These are phyloP conservation scores for Penicillium canescens DNA, from an alignment of 495 filamentous ascomycete species.

Conservation along the genomic window DNA sequence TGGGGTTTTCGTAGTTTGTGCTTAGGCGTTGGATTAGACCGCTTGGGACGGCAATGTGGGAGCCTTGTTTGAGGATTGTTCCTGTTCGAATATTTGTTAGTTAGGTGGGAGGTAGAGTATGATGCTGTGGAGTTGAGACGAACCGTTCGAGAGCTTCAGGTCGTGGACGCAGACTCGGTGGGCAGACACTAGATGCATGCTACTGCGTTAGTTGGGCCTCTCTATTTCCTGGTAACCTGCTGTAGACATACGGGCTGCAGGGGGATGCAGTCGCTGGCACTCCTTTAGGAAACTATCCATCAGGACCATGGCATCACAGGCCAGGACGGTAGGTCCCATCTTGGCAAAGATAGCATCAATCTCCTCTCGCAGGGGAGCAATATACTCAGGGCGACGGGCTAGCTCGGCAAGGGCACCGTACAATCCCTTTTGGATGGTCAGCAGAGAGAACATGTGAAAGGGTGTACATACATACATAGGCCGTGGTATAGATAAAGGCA, in stretches of 20 bases:
- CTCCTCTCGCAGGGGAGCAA: constrained; percentile 26
- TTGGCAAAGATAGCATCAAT: constrained; percentile 8
- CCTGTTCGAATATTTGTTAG: constrained; percentile 9
- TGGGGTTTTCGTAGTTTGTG: constrained; percentile 16
- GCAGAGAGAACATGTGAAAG: not conserved
- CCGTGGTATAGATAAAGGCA: constrained; percentile 29
- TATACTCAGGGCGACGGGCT: constrained; percentile 26
- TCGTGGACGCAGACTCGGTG: constrained; percentile 20
- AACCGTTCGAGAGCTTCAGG: constrained; percentile 23
- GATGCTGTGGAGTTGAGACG: not conserved
- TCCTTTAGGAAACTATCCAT: constrained; percentile 34
- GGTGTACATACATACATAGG: constrained; percentile 17
- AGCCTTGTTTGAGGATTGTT: constrained; percentile 23
- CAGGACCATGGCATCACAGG: constrained; percentile 20
- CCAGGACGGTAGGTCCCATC: constrained; percentile 11
- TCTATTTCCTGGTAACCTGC: not conserved
- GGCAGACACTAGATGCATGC: constrained; percentile 22
- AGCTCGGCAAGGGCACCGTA: constrained; percentile 26
- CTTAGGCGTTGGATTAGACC: constrained; percentile 22
- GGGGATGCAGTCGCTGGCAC: constrained; percentile 26
- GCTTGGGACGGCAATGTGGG: constrained; percentile 26
- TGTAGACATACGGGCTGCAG: constrained; percentile 23
- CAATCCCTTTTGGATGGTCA: constrained; percentile 13
- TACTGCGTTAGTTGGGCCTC: not conserved
- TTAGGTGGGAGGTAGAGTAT: not conserved